These are phyloP conservation scores for Piloderma croceum DNA, from an alignment of 768 basidiomycete species.

Conservation along the genomic window DNA sequence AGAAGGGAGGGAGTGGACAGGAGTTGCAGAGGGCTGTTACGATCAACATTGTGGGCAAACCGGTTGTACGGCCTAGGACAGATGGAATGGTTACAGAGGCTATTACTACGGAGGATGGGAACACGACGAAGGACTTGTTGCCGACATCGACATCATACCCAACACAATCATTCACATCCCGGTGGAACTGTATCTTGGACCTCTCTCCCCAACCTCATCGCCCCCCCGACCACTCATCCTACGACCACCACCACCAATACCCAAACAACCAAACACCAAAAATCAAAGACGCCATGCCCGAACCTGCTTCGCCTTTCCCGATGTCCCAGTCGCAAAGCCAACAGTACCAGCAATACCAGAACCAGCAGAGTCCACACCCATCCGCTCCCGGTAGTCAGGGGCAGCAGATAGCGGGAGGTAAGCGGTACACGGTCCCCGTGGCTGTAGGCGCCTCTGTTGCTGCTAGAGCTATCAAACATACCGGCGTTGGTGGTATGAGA, in stretches of 20 bases:
- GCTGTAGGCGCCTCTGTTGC: slow-evolving; percentile 26
- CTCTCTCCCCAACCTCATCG: slow-evolving; percentile 39
- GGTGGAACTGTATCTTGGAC: slow-evolving; percentile 89
- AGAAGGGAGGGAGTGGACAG: slow-evolving; percentile 15
- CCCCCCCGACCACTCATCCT: slow-evolving; percentile 14
- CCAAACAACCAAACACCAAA: too few species aligned
- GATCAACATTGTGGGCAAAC: slow-evolving; percentile 74
- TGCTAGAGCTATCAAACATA: slow-evolving; percentile 24
- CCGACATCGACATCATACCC: slow-evolving; percentile 50
- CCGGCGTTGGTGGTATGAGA: too few species aligned
- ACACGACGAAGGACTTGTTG: slow-evolving; percentile 12
- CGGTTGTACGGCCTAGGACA: slow-evolving; percentile 37
- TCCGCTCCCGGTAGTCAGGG: slow-evolving; percentile 11
- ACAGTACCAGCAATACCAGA: slow-evolving; percentile 2
- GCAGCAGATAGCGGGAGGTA: slow-evolving; percentile 48
- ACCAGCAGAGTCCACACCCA: neutral
- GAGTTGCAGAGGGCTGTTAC: slow-evolving; percentile 73
- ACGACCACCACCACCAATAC: slow-evolving; percentile 18
- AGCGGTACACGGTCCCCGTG: slow-evolving; percentile 48
- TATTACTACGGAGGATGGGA: too few species aligned
- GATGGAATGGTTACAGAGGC: slow-evolving; percentile 15
- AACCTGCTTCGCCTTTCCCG: slow-evolving; percentile 80
- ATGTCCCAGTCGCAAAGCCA: slow-evolving; percentile 24
- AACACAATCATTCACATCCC: slow-evolving; percentile 70
- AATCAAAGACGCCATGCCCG: slow-evolving; percentile 51